A percentile compares a stretch with the other conserved stretches of the same genome.
phyloP scores from a whole-genome alignment of 371 early-diverging fungal genomes.

The Mortierella sp. region DNA sequence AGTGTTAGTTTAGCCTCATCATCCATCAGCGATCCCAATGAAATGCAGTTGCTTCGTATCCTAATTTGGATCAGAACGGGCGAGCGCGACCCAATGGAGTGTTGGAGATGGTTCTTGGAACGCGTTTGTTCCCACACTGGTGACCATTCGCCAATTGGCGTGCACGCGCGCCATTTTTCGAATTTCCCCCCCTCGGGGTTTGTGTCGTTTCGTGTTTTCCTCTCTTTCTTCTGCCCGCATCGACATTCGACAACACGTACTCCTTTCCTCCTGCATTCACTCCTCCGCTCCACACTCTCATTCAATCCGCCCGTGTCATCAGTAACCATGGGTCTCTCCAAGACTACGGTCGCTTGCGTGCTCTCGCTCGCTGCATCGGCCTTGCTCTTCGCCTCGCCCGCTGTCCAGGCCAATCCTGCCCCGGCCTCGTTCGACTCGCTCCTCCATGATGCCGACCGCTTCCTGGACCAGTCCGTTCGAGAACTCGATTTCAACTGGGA shows the following conservation, averaged over 20 bases:
- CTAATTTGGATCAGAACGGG: too few relatives aligned
- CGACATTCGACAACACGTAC: too few relatives aligned
- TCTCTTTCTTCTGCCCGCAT: background rate
- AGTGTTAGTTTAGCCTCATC: background rate
- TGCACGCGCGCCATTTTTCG: background rate
- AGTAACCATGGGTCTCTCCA: constrained; percentile 42
- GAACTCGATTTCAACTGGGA: constrained; percentile 48
- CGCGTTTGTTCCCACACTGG: too few relatives aligned
- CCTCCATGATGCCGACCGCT: constrained; percentile 37
- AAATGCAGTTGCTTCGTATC: too few relatives aligned
- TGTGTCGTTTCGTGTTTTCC: background rate
- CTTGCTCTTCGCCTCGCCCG: constrained; percentile 31
- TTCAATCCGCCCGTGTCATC: background rate
- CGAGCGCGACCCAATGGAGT: too few relatives aligned
- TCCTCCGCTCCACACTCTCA: constrained; percentile 1
- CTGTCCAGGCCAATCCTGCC: constrained; percentile 27
- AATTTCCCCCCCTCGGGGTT: background rate
- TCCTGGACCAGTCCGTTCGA: constrained; percentile 42
- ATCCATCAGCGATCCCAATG: background rate
- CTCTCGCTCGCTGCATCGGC: constrained; percentile 51
- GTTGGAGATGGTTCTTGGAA: too few relatives aligned
- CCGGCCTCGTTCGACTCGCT: constrained; percentile 33
- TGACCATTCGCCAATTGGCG: too few relatives aligned
- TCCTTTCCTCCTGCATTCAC: background rate
- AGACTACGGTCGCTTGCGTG: constrained; percentile 42